A percentile compares a stretch with the other conserved stretches of the same genome.
Evolutionary conservation across 2,329 filamentous ascomycete genomes (phyloP).

Genomic region (Trichoderma sp.): DNA sequence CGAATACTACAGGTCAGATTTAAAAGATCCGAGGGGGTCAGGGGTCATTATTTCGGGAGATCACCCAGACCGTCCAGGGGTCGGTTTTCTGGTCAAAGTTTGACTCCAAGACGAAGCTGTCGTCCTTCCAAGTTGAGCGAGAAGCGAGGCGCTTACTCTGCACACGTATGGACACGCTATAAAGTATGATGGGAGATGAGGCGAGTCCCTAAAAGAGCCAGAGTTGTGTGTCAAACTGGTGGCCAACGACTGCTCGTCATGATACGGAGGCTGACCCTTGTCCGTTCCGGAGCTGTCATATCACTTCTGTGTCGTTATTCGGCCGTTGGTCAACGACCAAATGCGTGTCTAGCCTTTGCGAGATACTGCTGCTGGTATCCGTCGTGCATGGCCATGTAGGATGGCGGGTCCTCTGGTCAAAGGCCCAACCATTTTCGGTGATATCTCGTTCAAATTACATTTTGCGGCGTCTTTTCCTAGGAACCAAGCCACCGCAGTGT

Average conservation of each 20-base stretch:
- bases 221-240: conserved; percentile 1
- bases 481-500: neutral
- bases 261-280: conserved; percentile 5
- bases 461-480: neutral
- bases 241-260: conserved; percentile 3
- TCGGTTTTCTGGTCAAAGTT: neutral
- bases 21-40: conserved; percentile 26
- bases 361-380: neutral
- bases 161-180: neutral
- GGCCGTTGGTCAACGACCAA: conserved; percentile 22
- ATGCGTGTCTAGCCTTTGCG: conserved; percentile 15
- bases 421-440: conserved; percentile 12
- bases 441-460: conserved; percentile 14
- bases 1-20: conserved; percentile 16
- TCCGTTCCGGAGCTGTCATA: conserved; percentile 16
- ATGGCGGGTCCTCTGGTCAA: conserved; percentile 18
- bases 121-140: conserved; percentile 2
- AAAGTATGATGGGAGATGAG: conserved; percentile 1
- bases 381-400: conserved; percentile 12
- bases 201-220: conserved; percentile 2
- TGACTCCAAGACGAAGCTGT: conserved; percentile 1
- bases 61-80: conserved; percentile 23
- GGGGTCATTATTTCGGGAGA: conserved; percentile 23
- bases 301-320: conserved; percentile 15
- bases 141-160: conserved; percentile 1